Percentiles rank a stretch among this genome's conserved stretches.
Evolutionary conservation across 2,329 filamentous ascomycete genomes (phyloP).

Genomic region (Diaporthe amygdali): DNA sequence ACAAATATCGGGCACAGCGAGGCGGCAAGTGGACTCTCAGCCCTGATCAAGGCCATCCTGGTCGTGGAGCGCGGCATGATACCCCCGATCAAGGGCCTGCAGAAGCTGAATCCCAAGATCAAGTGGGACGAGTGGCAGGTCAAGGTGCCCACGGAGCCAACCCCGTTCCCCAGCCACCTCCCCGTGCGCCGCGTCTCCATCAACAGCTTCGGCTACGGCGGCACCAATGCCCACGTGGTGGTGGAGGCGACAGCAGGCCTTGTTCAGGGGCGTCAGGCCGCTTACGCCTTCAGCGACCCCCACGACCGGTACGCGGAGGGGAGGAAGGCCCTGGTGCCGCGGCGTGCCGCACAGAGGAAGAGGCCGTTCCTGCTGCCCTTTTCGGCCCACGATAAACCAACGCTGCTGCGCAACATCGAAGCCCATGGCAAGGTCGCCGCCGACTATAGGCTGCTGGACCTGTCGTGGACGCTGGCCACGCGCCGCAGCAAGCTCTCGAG

Average conservation of each 20-base stretch:
- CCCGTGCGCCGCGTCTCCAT: constrained; percentile 33
- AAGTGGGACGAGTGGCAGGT: constrained; percentile 50
- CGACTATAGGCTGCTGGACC: background rate
- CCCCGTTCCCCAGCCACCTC: background rate
- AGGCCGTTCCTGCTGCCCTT: background rate
- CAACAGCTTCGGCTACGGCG: constrained; percentile 42
- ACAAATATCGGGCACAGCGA: constrained; percentile 30
- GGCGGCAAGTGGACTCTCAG: constrained; percentile 27
- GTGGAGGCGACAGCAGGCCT: constrained; percentile 48
- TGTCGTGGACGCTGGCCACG: background rate
- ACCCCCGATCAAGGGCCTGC: constrained; percentile 21
- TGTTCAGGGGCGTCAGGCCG: too few species aligned
- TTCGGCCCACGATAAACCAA: background rate
- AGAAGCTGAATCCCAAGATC: constrained; percentile 47
- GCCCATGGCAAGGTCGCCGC: background rate
- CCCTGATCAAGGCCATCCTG: constrained; percentile 28
- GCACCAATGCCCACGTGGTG: constrained; percentile 45
- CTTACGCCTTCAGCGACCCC: too few species aligned
- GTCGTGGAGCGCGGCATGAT: constrained; percentile 25
- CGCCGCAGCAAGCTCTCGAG: too few species aligned
- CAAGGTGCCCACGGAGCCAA: constrained; percentile 38
- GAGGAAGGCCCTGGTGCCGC: background rate
- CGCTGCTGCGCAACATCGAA: background rate
- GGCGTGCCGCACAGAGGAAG: too few species aligned
- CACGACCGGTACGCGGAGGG: background rate